phyloP scores from a whole-genome alignment of 139 green algal species.

The Tetratostichococcus sp. region DNA sequence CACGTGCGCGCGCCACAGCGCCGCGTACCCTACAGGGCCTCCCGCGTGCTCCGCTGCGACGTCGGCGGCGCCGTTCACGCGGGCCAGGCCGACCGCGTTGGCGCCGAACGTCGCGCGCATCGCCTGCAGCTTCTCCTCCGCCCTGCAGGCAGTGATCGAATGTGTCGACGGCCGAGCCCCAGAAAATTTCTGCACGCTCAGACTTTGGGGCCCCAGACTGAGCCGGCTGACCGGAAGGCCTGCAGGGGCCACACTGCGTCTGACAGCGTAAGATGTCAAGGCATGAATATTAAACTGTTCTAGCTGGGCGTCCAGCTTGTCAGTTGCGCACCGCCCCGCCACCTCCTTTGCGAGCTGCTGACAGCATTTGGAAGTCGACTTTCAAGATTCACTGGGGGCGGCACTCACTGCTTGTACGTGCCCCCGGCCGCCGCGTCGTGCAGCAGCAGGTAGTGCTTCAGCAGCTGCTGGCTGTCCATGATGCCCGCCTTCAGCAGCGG shows the following conservation, averaged over 20 bases:
- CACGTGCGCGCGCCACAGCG: slow-evolving; percentile 30
- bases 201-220: too few species aligned
- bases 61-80: slow-evolving; percentile 44
- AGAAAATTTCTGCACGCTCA: slow-evolving; percentile 13
- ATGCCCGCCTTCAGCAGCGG: slow-evolving; percentile 46
- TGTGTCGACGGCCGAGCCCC: not conserved
- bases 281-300: too few species aligned
- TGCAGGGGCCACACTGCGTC: too few species aligned
- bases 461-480: slow-evolving; percentile 47
- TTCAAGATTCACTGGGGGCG: too few species aligned
- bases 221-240: too few species aligned
- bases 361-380: too few species aligned
- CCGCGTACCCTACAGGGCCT: slow-evolving; percentile 3
- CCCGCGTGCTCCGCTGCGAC: not conserved
- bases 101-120: slow-evolving; percentile 33
- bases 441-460: slow-evolving; percentile 63
- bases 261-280: too few species aligned
- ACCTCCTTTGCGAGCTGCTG: too few species aligned
- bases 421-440: slow-evolving; percentile 44
- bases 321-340: too few species aligned
- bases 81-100: slow-evolving; percentile 34
- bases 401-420: not conserved
- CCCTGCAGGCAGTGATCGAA: slow-evolving; percentile 18
- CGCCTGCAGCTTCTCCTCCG: slow-evolving; percentile 32
- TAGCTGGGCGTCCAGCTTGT: too few species aligned